A percentile compares a stretch with the other conserved stretches of the same genome.
These are phyloP conservation scores for Waltiozyma sp. DNA, from an alignment of 1,139 yeast genomes.

Conservation along the genomic window DNA sequence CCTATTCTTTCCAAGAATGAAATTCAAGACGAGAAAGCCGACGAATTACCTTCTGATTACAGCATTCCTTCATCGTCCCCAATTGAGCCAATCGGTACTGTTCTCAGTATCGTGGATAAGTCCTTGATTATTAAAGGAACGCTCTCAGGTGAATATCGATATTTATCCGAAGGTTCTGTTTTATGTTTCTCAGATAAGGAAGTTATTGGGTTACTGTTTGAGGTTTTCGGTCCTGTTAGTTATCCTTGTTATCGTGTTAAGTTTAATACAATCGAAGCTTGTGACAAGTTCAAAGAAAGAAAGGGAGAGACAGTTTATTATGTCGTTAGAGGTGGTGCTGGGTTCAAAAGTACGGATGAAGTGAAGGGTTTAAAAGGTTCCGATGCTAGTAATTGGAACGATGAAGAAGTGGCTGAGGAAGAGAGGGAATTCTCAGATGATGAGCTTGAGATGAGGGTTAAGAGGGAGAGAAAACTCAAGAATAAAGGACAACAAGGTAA, in stretches of 20 bases:
- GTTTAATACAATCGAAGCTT: conserved; percentile 45
- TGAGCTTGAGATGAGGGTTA: conserved; percentile 50
- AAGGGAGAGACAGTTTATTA: conserved; percentile 57
- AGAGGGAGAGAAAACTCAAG: conserved; percentile 35
- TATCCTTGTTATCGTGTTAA: conserved; percentile 75
- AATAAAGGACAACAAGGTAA: conserved; percentile 27
- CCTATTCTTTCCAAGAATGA: conserved; percentile 80
- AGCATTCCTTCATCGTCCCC: conserved; percentile 46
- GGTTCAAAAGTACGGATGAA: conserved; percentile 66
- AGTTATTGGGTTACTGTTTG: conserved; percentile 74
- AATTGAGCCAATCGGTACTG: conserved; percentile 63
- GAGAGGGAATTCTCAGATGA: conserved; percentile 96
- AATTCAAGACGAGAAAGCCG: conserved; percentile 54
- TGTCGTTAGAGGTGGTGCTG: conserved; percentile 64
- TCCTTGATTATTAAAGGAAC: conserved; percentile 64
- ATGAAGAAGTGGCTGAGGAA: conserved; percentile 85
- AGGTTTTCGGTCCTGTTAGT: conserved; percentile 83
- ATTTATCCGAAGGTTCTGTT: conserved; percentile 72
- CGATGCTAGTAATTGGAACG: conserved; percentile 91
- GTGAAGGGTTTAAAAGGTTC: conserved; percentile 69
- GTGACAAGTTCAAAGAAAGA: conserved; percentile 29
- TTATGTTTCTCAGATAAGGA: conserved; percentile 67
- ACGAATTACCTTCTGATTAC: conserved; percentile 59
- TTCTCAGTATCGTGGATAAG: conserved; percentile 59
- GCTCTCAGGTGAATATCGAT: conserved; percentile 78